These are phyloP conservation scores for Verticillium nubilum DNA, from an alignment of 2,329 filamentous ascomycete species.

Conservation along the genomic window DNA sequence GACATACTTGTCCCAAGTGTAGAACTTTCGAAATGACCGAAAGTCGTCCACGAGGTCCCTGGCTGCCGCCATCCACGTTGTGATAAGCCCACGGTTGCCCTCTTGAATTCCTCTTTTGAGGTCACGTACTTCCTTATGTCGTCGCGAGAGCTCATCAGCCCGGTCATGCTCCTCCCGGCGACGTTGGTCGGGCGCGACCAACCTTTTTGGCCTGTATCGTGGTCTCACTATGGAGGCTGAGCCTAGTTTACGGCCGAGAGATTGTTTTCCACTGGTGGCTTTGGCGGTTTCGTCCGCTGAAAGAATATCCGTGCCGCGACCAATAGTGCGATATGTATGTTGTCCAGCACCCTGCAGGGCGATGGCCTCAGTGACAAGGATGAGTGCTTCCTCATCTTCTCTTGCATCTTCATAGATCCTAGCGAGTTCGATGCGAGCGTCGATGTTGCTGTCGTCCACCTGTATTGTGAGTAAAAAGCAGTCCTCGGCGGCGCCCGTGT, in stretches of 20 bases:
- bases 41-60: constrained; percentile 59
- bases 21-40: constrained; percentile 57
- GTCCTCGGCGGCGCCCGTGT: constrained; percentile 66
- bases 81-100: constrained; percentile 36
- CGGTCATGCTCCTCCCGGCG: constrained; percentile 37
- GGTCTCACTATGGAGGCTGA: constrained; percentile 7
- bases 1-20: constrained; percentile 61
- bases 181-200: constrained; percentile 38
- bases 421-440: constrained; percentile 73
- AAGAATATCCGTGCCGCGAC: not conserved
- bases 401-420: constrained; percentile 77
- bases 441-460: constrained; percentile 64
- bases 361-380: constrained; percentile 71
- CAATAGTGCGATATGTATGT: constrained; percentile 15
- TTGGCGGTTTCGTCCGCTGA: not conserved
- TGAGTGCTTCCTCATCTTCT: constrained; percentile 70
- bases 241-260: not conserved
- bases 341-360: constrained; percentile 49
- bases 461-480: constrained; percentile 72
- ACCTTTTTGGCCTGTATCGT: constrained; percentile 39
- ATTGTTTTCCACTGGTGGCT: not conserved
- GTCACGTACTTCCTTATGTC: constrained; percentile 38
- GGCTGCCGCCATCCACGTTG: constrained; percentile 53
- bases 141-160: constrained; percentile 29
- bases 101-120: constrained; percentile 35